Conservation (phyloP, 352 stramenopile species). For the Pythium apleroticum region DNA sequence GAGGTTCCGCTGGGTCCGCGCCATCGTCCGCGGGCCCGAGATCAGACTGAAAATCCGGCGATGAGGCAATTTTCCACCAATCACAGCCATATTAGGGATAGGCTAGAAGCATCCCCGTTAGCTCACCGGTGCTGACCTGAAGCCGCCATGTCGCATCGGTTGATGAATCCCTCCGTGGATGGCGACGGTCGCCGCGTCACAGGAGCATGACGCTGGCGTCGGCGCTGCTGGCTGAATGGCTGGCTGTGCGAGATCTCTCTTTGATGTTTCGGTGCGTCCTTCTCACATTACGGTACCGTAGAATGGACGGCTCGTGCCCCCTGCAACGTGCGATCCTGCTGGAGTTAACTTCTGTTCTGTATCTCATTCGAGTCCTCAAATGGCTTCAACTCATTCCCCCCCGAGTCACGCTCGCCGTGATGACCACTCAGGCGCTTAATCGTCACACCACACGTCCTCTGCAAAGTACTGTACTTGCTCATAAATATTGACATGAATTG, state of each 20-base stretch:
- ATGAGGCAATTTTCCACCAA: not conserved
- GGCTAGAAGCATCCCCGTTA: not conserved
- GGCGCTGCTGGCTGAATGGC: not conserved
- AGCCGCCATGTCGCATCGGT: not conserved
- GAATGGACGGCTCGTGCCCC: not conserved
- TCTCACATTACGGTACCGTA: not conserved
- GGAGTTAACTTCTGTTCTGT: not conserved
- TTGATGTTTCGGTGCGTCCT: not conserved
- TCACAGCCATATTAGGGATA: not conserved
- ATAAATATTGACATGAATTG: slow-evolving; percentile 4
- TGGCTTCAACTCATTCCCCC: slow-evolving; percentile 10
- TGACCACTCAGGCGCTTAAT: not conserved
- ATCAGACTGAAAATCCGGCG: not conserved
- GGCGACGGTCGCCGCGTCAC: not conserved
- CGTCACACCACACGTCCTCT: not conserved
- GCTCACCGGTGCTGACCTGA: not conserved
- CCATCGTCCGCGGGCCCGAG: not conserved
- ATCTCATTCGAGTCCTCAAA: not conserved
- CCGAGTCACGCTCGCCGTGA: not conserved
- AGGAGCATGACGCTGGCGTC: not conserved
- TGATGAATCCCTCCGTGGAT: not conserved
- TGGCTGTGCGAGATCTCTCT: not conserved
- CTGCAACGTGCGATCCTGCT: not conserved
- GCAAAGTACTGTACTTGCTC: not conserved
- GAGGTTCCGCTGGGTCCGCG: not conserved